phyloP scores from a whole-genome alignment of 331 rosid species.

The Ulmus americana region DNA sequence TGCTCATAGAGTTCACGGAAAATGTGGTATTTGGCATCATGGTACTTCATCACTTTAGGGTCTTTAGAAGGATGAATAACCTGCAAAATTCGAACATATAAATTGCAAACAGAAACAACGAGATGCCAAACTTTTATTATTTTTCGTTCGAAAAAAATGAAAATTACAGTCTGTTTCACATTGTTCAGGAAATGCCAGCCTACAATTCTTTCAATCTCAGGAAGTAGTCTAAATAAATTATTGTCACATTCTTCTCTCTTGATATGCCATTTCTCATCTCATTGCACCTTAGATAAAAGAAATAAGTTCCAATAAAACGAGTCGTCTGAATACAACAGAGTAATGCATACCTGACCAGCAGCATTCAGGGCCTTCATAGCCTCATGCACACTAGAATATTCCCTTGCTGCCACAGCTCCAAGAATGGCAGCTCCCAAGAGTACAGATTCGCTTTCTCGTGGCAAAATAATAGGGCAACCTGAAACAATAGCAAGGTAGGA shows the following conservation, averaged over 20 bases:
- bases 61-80: constrained; percentile 71
- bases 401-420: constrained; percentile 85
- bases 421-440: constrained; percentile 95
- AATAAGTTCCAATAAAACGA: too few species aligned
- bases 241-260: too few species aligned
- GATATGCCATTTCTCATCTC: too few species aligned
- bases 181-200: too few species aligned
- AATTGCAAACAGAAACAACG: constrained; percentile 3
- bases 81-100: constrained; percentile 35
- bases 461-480: constrained; percentile 93
- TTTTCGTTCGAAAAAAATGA: too few species aligned
- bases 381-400: constrained; percentile 56
- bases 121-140: background rate
- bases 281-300: too few species aligned
- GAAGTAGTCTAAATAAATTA: too few species aligned
- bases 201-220: too few species aligned
- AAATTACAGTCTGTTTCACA: too few species aligned
- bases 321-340: background rate
- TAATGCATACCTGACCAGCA: constrained; percentile 74
- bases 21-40: constrained; percentile 68
- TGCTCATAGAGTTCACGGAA: constrained; percentile 70
- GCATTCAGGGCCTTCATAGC: constrained; percentile 88
- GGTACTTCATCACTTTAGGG: constrained; percentile 80
- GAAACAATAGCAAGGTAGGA: constrained; percentile 14
- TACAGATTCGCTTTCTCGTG: constrained; percentile 88